Base-by-base conservation (phyloP, 441 rosid genomes). In the Pelargonium cotyledonis region DNA sequence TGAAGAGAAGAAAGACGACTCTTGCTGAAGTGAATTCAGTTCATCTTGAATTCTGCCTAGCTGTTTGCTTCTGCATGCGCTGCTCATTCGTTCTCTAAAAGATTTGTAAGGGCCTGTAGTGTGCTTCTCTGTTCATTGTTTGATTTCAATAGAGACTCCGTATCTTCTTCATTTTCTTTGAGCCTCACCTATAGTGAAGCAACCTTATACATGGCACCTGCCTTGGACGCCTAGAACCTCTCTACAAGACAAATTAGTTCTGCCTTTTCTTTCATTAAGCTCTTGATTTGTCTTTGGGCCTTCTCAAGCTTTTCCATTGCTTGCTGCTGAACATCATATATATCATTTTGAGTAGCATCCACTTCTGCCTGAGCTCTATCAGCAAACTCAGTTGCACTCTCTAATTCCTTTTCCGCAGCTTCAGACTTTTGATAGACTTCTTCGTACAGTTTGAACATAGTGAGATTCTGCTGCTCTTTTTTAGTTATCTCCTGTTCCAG, bases 231-330 rank as follows among this genome's bases (percentile, higher is more conserved):
- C 10, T 85, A 90, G 51, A 88, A 71, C 60, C 83, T 83, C 57
- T 82, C 80, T 65, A 95, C 51, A 65, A 85, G 88, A 68, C 82
- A 86, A 6, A 82, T 82, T 75, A 88, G 80, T 68, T 88, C 88
- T 44, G 71, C 72, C 77, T 79, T 92, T 77, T 85, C 86, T 75
- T 98, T 86, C 76, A 85, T 88, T 76, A 95, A 73, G 75, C 74
- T 85, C 68, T 92, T 96, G 10, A 86, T 73, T 65, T 78, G 90
- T 78, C 99, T 85, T 76, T 89, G 85, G 10, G 82, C 81, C 77
- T 96, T 87, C 85, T 95, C 97, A 58, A 84, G 78, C 78, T 95
- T 92, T 80, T 92, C 98, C 93, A 92, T 90, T 26, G 97, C 97
- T 76, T 85, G 40, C 77, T 73, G 90, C 77, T 92, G 96, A 71